Evolutionary conservation across 768 basidiomycete species (phyloP).

Genomic region (Symmetrospora coprosmae): DNA sequence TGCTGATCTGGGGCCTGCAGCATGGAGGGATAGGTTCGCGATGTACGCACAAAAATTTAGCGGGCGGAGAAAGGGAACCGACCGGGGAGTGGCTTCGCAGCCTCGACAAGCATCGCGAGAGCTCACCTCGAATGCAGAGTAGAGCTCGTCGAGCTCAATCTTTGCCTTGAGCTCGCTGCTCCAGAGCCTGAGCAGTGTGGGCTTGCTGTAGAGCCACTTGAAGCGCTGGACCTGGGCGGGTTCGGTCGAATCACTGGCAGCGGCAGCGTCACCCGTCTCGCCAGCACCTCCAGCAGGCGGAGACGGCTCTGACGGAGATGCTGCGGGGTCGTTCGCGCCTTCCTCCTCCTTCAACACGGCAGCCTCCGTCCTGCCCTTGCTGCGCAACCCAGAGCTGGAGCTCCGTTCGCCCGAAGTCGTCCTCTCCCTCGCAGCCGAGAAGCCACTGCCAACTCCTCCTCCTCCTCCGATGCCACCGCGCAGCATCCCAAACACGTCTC

Average conservation of each 20-base stretch:
- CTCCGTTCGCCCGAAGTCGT: not conserved
- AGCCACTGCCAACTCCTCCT: not conserved
- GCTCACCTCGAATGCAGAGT: slow-evolving; percentile 1
- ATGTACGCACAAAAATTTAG: not conserved
- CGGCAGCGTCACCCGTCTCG: not conserved
- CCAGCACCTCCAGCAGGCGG: not conserved
- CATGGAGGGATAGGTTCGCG: too few species aligned
- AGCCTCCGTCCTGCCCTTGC: too few species aligned
- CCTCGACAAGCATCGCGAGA: too few species aligned
- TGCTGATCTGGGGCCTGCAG: slow-evolving; percentile 3
- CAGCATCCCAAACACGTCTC: slow-evolving; percentile 20
- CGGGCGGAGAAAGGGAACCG: too few species aligned
- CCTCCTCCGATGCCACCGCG: not conserved
- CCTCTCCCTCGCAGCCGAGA: not conserved
- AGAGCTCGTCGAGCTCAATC: slow-evolving; percentile 1
- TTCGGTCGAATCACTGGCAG: not conserved
- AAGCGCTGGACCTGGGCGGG: not conserved
- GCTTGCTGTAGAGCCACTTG: not conserved
- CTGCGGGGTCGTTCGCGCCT: not conserved
- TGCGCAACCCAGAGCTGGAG: too few species aligned
- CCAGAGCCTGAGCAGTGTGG: not conserved
- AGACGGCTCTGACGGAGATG: not conserved
- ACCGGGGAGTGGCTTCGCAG: too few species aligned
- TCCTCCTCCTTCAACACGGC: not conserved
- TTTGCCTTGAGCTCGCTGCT: not conserved